Evolutionary conservation across 2,329 filamentous ascomycete genomes (phyloP).

Genomic region (Blumeriella jaapii): DNA sequence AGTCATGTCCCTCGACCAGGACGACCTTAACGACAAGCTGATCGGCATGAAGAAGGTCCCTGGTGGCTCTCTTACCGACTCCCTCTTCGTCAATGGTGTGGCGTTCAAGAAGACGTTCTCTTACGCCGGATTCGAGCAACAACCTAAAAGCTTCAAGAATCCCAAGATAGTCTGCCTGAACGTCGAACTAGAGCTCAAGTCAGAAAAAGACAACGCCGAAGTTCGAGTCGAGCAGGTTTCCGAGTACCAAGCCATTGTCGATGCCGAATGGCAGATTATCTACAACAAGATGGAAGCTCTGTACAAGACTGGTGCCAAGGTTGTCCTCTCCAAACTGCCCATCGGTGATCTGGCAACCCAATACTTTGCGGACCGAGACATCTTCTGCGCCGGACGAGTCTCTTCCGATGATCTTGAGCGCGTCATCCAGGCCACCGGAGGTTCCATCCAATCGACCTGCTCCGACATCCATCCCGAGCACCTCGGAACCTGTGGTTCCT

Average conservation of each 20-base stretch:
- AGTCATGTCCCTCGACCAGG: slow-evolving; percentile 88
- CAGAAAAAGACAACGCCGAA: slow-evolving; percentile 98
- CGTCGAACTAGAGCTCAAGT: slow-evolving; percentile 96
- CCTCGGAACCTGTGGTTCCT: slow-evolving; percentile 78
- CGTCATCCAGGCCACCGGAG: slow-evolving; percentile 88
- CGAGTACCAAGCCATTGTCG: slow-evolving; percentile 98
- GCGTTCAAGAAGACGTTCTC: slow-evolving; percentile 99
- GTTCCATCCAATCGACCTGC: slow-evolving; percentile 88
- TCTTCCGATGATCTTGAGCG: slow-evolving; percentile 88
- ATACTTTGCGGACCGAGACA: slow-evolving; percentile 93
- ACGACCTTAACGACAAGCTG: slow-evolving; percentile 93
- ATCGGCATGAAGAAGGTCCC: slow-evolving; percentile 98
- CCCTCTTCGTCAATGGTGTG: slow-evolving; percentile 92
- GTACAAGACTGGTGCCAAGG: slow-evolving; percentile 89
- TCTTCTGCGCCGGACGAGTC: slow-evolving; percentile 96
- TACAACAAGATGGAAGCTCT: slow-evolving; percentile 97
- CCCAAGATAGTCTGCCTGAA: slow-evolving; percentile 97
- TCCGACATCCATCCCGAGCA: slow-evolving; percentile 85
- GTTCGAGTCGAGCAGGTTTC: slow-evolving; percentile 96
- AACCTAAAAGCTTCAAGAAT: slow-evolving; percentile 88
- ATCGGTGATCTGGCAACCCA: slow-evolving; percentile 97
- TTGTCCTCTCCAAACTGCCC: slow-evolving; percentile 91
- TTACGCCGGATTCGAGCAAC: slow-evolving; percentile 97
- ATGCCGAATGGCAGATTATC: slow-evolving; percentile 99
- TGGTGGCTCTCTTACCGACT: slow-evolving; percentile 90